phyloP scores from a whole-genome alignment of 2,329 filamentous ascomycete species.

The Blastomyces emzantsi region DNA sequence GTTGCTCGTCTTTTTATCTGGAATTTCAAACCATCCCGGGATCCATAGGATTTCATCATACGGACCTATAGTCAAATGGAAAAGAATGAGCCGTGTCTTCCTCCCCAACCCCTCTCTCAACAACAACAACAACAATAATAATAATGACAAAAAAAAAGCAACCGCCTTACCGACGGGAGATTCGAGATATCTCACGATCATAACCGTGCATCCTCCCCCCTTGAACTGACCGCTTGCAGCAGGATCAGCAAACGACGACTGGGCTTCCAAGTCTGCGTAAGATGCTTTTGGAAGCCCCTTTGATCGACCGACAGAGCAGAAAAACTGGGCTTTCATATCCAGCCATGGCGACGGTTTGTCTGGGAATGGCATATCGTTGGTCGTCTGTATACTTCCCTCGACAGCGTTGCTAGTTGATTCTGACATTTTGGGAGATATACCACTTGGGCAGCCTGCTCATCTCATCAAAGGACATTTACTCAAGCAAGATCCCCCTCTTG shows the following conservation, averaged over 20 bases:
- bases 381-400: neutral
- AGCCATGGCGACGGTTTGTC: conserved; percentile 5
- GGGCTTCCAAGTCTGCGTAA: conserved; percentile 2
- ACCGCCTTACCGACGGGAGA: conserved; percentile 2
- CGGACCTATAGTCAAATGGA: neutral
- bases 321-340: conserved; percentile 2
- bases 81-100: neutral
- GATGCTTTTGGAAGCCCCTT: neutral
- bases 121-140: too few relatives aligned
- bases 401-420: neutral
- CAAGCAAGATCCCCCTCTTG: neutral
- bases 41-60: conserved; percentile 7
- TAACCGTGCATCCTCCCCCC: neutral
- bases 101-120: neutral
- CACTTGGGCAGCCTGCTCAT: neutral
- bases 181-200: conserved; percentile 6
- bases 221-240: conserved; percentile 1
- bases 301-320: neutral
- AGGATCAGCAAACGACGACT: conserved; percentile 6
- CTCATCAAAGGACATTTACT: neutral
- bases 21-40: conserved; percentile 3
- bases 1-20: neutral
- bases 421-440: neutral
- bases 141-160: neutral
- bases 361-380: neutral